Evolutionary conservation across 352 stramenopile genomes (phyloP), one percentile per base, ranked within the genome.

Genomic region (Pythium phragmitis): DNA sequence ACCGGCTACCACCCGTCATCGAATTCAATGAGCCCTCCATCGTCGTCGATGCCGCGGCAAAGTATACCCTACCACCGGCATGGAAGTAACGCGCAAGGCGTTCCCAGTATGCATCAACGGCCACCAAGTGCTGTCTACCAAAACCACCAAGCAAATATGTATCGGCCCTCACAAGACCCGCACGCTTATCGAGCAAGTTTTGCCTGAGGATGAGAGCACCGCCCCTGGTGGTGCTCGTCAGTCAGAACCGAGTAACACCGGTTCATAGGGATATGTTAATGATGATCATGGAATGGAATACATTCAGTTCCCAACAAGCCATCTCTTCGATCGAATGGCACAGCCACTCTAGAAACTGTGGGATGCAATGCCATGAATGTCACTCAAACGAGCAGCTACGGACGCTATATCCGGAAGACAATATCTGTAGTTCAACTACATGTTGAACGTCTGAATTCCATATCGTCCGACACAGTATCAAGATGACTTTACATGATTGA

Each of bases 81-180:
- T 41, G 58, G 65, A 12, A 70, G 64, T 21, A 57, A 61, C 19
- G 57, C 54, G 13, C 65, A 71, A 60, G 65, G 65, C 14, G 52
- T 54, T 21, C 59, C 58, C 28, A 72, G 65, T 53, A 47, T 65
- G 39, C 58, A 67, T 21, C 65, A 72, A 68, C 65, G 65, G 43
- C 65, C 59, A 65, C 65, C 65, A 28, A 72, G 65, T 36, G 41
- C 67, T 54, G 65, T 59, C 59, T 72, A 72, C 43, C 65, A 68
- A 58, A 45, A 65, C 19, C 56, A 46, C 39, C 39, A 46, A 46
- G 42, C 21, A 33, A 28, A 52, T 17, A 47, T 50, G 9, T 68
- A 72, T 49, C 60, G 57, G 39, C 60, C 65, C 14, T 65, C 65
- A 36, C 57, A 65, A 61, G 58, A 72, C 39, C 58, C 53, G 13